phyloP scores from a whole-genome alignment of 441 rosid genomes.

The Hura crepitans region DNA sequence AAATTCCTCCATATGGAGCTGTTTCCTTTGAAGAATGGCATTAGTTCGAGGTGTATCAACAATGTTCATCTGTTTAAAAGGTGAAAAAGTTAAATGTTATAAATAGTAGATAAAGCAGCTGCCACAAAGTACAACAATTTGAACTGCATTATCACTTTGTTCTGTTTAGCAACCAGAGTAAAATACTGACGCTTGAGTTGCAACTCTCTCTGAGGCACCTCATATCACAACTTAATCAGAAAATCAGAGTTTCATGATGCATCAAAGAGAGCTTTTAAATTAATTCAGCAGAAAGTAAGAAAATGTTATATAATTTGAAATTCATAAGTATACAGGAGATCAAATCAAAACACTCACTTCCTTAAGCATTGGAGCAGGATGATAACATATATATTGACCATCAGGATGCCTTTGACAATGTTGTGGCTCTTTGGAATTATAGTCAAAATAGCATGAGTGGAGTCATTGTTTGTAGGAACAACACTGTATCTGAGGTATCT shows the following conservation, averaged over 20 bases:
- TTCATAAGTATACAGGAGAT: conserved; percentile 12
- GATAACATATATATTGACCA: conserved; percentile 81
- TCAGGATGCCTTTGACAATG: conserved; percentile 86
- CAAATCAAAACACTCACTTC: conserved; percentile 53
- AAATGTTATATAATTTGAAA: background rate
- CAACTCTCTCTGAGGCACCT: too few species aligned
- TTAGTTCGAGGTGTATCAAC: conserved; percentile 96
- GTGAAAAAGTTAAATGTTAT: conserved; percentile 18
- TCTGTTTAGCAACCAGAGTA: background rate
- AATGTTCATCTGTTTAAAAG: conserved; percentile 65
- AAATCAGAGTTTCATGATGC: background rate
- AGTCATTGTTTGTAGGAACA: conserved; percentile 91
- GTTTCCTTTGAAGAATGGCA: conserved; percentile 96
- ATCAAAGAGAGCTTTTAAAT: background rate
- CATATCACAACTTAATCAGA: background rate
- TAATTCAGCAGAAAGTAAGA: background rate
- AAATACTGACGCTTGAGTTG: background rate
- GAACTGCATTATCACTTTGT: background rate
- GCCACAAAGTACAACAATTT: background rate
- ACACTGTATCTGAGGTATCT: conserved; percentile 88
- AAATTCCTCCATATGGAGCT: conserved; percentile 89
- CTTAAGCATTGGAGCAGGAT: conserved; percentile 85
- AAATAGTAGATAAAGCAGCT: conserved; percentile 16
- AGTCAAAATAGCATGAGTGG: conserved; percentile 69
- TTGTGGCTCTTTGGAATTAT: conserved; percentile 56